Percentiles rank a stretch among this genome's conserved stretches.
These are phyloP conservation scores for Penicillium samsonianum DNA, from an alignment of 495 filamentous ascomycete species.

Conservation along the genomic window DNA sequence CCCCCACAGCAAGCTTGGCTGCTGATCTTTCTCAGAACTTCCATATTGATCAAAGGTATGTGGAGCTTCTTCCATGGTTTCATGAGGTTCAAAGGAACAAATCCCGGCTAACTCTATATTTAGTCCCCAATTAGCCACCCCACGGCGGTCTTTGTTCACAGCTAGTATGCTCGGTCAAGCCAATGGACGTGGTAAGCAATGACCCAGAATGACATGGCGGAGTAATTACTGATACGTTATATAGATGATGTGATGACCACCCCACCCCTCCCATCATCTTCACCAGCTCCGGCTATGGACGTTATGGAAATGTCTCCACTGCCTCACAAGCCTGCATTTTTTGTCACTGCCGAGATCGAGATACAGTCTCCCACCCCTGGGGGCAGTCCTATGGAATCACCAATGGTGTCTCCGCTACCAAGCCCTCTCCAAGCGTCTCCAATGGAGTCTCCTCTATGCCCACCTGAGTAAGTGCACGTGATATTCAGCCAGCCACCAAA, in stretches of 20 bases:
- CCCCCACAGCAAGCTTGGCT: constrained; percentile 84
- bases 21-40: constrained; percentile 97
- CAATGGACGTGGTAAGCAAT: constrained; percentile 69
- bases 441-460: constrained; percentile 48
- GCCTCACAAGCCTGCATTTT: constrained; percentile 80
- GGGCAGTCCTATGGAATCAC: constrained; percentile 52
- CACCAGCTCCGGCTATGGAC: constrained; percentile 72
- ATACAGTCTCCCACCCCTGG: constrained; percentile 67
- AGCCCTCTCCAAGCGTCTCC: constrained; percentile 54
- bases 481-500: background rate
- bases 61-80: background rate
- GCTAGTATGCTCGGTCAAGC: constrained; percentile 67
- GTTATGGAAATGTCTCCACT: constrained; percentile 93
- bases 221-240: constrained; percentile 16
- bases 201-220: constrained; percentile 7
- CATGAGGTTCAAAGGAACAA: constrained; percentile 13
- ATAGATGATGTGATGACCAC: constrained; percentile 72
- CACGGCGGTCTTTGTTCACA: constrained; percentile 90
- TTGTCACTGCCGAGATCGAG: constrained; percentile 56
- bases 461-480: constrained; percentile 38
- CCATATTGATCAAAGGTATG: constrained; percentile 86
- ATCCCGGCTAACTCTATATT: constrained; percentile 33
- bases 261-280: constrained; percentile 80
- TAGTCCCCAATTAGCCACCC: constrained; percentile 90
- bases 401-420: constrained; percentile 35